phyloP scores from a whole-genome alignment of 495 filamentous ascomycete genomes.

The Pseudomonodictys pantanalensis region DNA sequence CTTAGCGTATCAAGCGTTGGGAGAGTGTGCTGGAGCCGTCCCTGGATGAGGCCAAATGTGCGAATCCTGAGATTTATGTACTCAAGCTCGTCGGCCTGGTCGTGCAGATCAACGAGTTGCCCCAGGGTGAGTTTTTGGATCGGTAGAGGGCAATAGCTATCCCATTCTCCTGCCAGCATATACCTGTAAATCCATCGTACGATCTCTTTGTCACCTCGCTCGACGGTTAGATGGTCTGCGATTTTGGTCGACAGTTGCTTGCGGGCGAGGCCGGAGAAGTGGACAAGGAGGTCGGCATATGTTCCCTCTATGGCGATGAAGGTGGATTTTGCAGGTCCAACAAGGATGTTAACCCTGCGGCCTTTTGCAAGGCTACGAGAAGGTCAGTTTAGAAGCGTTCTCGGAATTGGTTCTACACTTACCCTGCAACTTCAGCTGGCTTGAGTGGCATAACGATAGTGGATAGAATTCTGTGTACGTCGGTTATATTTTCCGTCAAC shows the following conservation, averaged over 20 bases:
- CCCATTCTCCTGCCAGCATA: constrained; percentile 25
- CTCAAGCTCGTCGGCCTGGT: too few species aligned
- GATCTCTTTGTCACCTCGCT: constrained; percentile 4
- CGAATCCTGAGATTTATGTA: too few species aligned
- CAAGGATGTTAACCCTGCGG: constrained; percentile 15
- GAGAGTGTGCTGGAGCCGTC: too few species aligned
- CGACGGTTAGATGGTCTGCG: neutral
- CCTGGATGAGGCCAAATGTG: too few species aligned
- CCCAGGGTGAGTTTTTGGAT: too few species aligned
- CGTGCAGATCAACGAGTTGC: too few species aligned
- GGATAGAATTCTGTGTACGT: too few species aligned
- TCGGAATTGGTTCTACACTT: neutral
- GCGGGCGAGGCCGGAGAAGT: constrained; percentile 8
- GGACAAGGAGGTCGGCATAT: constrained; percentile 8
- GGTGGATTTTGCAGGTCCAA: constrained; percentile 1
- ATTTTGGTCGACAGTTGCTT: neutral
- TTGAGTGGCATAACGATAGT: too few species aligned
- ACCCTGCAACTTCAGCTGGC: neutral
- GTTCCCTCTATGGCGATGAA: constrained; percentile 24
- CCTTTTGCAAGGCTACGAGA: constrained; percentile 9
- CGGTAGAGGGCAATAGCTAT: too few species aligned
- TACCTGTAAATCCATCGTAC: constrained; percentile 22
- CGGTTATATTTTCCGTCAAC: too few species aligned
- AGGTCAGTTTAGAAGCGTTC: neutral
- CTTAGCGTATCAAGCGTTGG: too few species aligned